Conservation (phyloP, 129 eudicot genomes). For the Helichrysum umbraculigerum region DNA sequence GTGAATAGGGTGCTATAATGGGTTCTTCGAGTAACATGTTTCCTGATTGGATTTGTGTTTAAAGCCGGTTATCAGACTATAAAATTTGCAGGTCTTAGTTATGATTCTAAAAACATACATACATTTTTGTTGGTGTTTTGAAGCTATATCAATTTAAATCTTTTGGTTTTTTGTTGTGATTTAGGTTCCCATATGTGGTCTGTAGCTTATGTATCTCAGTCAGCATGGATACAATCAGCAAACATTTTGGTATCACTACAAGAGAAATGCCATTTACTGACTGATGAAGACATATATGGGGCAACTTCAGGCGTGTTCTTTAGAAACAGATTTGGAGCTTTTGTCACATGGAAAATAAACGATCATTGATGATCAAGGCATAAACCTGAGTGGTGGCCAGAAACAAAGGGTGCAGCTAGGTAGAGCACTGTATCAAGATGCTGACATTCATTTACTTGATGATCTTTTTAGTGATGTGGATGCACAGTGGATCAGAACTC, state of each 20-base stretch:
- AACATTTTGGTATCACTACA: too few relatives aligned
- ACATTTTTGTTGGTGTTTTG: too few relatives aligned
- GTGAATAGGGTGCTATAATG: too few relatives aligned
- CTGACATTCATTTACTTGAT: slow-evolving; percentile 92
- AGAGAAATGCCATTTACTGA: too few relatives aligned
- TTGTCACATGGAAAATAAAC: slow-evolving; percentile 93
- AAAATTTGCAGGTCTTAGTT: too few relatives aligned
- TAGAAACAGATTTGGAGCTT: slow-evolving; percentile 78
- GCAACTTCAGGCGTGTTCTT: slow-evolving; percentile 73
- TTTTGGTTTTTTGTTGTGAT: slow-evolving; percentile 1
- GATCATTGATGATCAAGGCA: slow-evolving; percentile 90
- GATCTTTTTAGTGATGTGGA: slow-evolving; percentile 98
- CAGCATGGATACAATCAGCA: slow-evolving; percentile 98
- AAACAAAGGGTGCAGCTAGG: slow-evolving; percentile 97
- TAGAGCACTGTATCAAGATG: slow-evolving; percentile 96
- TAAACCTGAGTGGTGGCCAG: slow-evolving; percentile 97
- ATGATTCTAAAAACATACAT: too few relatives aligned
- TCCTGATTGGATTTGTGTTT: too few relatives aligned
- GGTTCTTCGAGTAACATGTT: too few relatives aligned
- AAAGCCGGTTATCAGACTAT: too few relatives aligned
- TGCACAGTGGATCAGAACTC: slow-evolving; percentile 87
- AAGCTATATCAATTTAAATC: neutral
- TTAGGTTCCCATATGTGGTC: slow-evolving; percentile 90
- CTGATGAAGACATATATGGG: too few relatives aligned
- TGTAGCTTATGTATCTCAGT: slow-evolving; percentile 91